Conservation (phyloP, 1,139 yeast species). For the Yamadazyma diddensiae region DNA sequence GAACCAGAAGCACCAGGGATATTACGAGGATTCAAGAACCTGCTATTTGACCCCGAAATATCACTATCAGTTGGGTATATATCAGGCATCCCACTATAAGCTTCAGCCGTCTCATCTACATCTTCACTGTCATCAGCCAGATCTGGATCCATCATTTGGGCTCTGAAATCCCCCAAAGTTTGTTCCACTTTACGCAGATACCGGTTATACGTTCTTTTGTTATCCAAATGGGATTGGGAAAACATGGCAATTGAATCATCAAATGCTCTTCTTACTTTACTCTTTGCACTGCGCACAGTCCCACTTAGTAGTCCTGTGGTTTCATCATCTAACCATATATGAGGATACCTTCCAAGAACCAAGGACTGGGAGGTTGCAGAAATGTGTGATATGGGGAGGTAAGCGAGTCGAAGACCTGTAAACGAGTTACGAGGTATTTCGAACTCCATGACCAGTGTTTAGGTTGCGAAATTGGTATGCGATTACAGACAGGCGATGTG, state of each 20-base stretch:
- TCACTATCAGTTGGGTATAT: no score
- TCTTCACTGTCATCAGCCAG: not conserved
- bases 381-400: conserved; percentile 49
- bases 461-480: not conserved
- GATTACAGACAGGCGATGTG: no score
- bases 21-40: no score
- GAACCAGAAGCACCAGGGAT: no score
- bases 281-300: conserved; percentile 10
- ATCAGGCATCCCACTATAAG: no score
- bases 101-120: not conserved
- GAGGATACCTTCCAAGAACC: conserved; percentile 66
- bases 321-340: conserved; percentile 50
- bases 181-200: conserved; percentile 1
- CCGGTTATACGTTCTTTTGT: not conserved
- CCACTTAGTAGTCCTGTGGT: conserved; percentile 10
- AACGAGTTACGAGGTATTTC: conserved; percentile 36
- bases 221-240: conserved; percentile 2
- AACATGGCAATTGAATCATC: conserved; percentile 8
- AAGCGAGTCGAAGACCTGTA: conserved; percentile 62
- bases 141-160: not conserved
- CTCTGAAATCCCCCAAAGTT: not conserved
- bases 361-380: conserved; percentile 48
- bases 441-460: no score
- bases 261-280: conserved; percentile 7
- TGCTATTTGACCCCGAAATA: no score